A percentile compares a stretch with the other conserved stretches of the same genome.
Conservation (phyloP, 1,284 basidiomycete species). For the Termitomyces sp. region DNA sequence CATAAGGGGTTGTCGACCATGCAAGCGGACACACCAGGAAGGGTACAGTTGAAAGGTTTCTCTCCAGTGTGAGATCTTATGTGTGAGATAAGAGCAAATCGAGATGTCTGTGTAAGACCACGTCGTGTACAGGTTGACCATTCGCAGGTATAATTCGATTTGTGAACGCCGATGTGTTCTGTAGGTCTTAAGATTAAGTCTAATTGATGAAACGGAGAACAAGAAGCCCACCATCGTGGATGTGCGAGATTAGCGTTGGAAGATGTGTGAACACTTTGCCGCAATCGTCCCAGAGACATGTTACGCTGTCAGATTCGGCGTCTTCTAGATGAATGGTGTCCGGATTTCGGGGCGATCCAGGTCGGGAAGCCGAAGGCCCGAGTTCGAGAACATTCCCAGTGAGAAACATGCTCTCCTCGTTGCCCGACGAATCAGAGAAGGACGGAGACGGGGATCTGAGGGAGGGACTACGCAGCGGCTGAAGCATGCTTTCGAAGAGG, state of each 20-base stretch:
- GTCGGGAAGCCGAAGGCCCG: constrained; percentile 19
- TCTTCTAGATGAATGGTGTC: constrained; percentile 13
- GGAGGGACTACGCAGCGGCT: constrained; percentile 1
- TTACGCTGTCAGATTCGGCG: constrained; percentile 43
- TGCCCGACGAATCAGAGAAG: constrained; percentile 23
- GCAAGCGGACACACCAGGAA: constrained; percentile 55
- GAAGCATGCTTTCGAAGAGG: constrained; percentile 8
- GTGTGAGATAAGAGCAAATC: constrained; percentile 85
- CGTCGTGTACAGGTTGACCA: constrained; percentile 79
- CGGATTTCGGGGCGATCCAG: constrained; percentile 20
- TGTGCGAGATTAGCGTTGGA: constrained; percentile 70
- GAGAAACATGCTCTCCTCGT: constrained; percentile 16
- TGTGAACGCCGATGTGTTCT: constrained; percentile 85
- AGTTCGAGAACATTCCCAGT: constrained; percentile 16
- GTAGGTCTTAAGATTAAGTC: constrained; percentile 31
- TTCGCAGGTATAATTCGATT: constrained; percentile 84
- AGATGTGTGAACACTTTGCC: constrained; percentile 66
- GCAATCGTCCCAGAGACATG: constrained; percentile 78
- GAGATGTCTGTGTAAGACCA: constrained; percentile 78
- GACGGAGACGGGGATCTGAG: constrained; percentile 21
- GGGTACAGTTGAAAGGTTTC: constrained; percentile 83
- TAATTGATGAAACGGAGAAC: neutral
- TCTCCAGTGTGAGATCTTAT: constrained; percentile 89
- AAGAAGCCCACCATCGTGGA: constrained; percentile 59
- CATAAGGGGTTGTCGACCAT: neutral